Evolutionary conservation across 2,329 filamentous ascomycete genomes (phyloP).

Genomic region (Beauveria medogensis): DNA sequence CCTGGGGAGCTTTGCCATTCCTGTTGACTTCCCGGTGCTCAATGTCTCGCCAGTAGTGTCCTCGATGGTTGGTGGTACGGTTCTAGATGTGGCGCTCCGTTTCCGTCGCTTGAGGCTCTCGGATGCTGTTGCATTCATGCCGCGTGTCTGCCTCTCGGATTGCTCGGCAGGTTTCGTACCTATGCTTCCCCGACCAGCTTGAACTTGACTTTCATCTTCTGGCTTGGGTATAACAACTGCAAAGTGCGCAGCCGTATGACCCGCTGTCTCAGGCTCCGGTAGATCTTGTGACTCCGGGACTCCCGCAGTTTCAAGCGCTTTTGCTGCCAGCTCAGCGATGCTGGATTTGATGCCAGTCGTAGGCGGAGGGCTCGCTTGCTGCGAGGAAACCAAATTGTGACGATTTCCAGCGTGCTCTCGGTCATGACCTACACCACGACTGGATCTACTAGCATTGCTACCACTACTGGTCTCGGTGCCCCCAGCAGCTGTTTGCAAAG

Average conservation of each 20-base stretch:
- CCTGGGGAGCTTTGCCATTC: too few relatives aligned
- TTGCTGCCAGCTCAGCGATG: neutral
- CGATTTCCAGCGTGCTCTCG: neutral
- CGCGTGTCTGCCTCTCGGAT: neutral
- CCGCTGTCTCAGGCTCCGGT: too few relatives aligned
- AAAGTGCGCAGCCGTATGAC: neutral
- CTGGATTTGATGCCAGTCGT: neutral
- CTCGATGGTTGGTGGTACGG: neutral
- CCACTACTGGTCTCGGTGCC: neutral
- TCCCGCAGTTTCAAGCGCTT: neutral
- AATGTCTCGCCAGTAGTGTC: neutral
- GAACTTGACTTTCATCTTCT: neutral
- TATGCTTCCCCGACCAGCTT: neutral
- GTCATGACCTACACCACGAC: neutral
- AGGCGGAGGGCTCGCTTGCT: neutral
- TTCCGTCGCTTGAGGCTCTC: neutral
- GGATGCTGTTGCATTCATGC: neutral
- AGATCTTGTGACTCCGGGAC: too few relatives aligned
- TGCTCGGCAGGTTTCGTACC: neutral
- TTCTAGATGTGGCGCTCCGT: neutral
- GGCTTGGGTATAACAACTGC: neutral
- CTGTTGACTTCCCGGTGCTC: neutral
- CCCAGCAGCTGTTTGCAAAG: neutral
- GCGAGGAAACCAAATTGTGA: neutral
- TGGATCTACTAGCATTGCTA: neutral